A percentile compares a stretch with the other conserved stretches of the same genome.
These are phyloP conservation scores for Didymella keratinophila DNA, from an alignment of 2,329 filamentous ascomycete genomes.

Conservation along the genomic window DNA sequence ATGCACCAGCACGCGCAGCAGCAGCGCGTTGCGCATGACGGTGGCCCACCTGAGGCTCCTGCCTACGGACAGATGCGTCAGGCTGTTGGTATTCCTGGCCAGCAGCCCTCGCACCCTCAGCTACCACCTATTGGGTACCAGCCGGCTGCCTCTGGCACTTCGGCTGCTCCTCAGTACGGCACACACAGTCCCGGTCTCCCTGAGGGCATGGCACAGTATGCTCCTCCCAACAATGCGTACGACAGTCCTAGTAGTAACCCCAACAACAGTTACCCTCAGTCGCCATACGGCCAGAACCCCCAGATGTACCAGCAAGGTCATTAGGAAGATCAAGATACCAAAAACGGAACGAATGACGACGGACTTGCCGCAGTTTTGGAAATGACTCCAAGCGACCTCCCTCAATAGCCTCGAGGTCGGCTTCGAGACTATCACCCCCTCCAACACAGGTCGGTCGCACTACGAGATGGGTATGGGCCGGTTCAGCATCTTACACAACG, in stretches of 20 bases:
- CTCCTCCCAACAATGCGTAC: constrained; percentile 53
- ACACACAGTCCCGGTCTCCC: constrained; percentile 56
- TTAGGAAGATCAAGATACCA: constrained; percentile 37
- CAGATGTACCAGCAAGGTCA: constrained; percentile 58
- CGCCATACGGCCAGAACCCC: constrained; percentile 58
- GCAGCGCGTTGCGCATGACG: constrained; percentile 60
- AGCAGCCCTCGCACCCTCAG: constrained; percentile 56
- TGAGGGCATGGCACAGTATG: constrained; percentile 61
- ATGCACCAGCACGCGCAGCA: constrained; percentile 53
- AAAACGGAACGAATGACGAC: constrained; percentile 35
- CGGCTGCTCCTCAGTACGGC: constrained; percentile 56
- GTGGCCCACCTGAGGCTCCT: constrained; percentile 57
- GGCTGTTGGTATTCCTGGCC: constrained; percentile 55
- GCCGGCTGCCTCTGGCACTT: constrained; percentile 54
- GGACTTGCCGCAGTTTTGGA: constrained; percentile 13
- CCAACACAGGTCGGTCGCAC: constrained; percentile 1
- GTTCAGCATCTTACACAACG: constrained; percentile 40
- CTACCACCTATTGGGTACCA: constrained; percentile 62
- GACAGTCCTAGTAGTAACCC: constrained; percentile 53
- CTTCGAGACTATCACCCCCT: neutral
- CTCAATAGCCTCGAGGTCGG: neutral
- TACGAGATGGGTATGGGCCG: constrained; percentile 13
- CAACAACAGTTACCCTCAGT: constrained; percentile 60
- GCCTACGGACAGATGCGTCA: constrained; percentile 56
- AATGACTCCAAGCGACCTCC: neutral